Conservation (phyloP, 2,329 filamentous ascomycete species). For the Hypoxylon sp. region DNA sequence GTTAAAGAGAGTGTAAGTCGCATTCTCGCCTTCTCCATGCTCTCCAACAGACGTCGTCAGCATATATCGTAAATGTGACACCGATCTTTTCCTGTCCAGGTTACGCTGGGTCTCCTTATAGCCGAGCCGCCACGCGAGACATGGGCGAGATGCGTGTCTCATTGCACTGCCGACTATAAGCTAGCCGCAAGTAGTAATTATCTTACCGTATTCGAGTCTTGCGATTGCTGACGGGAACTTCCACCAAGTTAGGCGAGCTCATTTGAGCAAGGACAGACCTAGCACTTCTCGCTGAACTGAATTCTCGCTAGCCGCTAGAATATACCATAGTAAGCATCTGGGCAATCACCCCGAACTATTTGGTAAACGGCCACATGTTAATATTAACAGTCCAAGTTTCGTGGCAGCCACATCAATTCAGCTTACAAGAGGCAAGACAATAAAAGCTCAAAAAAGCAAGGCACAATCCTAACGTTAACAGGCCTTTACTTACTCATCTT, state of each 20-base stretch:
- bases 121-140: constrained; percentile 43
- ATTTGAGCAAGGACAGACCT: constrained; percentile 5
- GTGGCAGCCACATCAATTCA: constrained; percentile 9
- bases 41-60: constrained; percentile 31
- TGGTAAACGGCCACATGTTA: constrained; percentile 1
- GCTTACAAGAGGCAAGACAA: constrained; percentile 20
- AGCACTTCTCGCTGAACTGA: constrained; percentile 4
- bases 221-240: constrained; percentile 11
- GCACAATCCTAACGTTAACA: constrained; percentile 7
- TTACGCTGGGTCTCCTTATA: constrained; percentile 27
- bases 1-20: constrained; percentile 20
- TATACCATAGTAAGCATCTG: constrained; percentile 30
- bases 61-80: constrained; percentile 17
- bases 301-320: constrained; percentile 11
- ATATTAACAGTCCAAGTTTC: constrained; percentile 6
- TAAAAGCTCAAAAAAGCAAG: background rate
- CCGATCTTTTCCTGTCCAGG: constrained; percentile 32
- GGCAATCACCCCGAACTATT: constrained; percentile 7
- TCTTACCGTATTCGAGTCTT: constrained; percentile 13
- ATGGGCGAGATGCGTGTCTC: constrained; percentile 33
- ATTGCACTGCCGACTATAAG: constrained; percentile 32
- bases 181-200: constrained; percentile 34
- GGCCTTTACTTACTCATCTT: background rate
- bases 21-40: constrained; percentile 10
- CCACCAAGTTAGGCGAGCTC: constrained; percentile 7